Percentiles rank a stretch among this genome's conserved stretches.
Conservation (phyloP, 2,329 filamentous ascomycete genomes). For the Sporothrix sp. region DNA sequence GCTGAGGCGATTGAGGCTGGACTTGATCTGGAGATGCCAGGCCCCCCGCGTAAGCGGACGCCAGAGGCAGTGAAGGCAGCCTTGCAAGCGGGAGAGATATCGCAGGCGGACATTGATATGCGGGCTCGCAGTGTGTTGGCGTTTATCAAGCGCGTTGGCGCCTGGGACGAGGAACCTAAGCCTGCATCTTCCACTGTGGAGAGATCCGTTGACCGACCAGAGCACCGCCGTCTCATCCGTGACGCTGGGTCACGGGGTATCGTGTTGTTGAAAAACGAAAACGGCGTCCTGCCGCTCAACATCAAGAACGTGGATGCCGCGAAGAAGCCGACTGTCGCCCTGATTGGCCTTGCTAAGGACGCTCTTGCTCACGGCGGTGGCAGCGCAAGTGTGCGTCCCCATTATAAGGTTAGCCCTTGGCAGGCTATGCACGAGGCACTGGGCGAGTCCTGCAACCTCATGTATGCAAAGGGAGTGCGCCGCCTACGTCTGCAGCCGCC, state of each 20-base stretch:
- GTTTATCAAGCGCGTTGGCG: not conserved
- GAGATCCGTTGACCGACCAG: constrained; percentile 18
- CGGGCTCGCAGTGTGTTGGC: not conserved
- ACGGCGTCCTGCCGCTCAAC: constrained; percentile 46
- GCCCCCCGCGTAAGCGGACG: constrained; percentile 31
- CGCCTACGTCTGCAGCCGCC: not conserved
- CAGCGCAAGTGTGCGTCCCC: constrained; percentile 57
- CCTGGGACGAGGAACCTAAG: not conserved
- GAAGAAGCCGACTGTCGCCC: not conserved
- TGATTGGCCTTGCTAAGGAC: not conserved
- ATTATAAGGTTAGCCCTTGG: constrained; percentile 55
- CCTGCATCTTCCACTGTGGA: not conserved
- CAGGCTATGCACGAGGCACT: constrained; percentile 49
- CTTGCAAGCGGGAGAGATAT: not conserved
- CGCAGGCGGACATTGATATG: not conserved
- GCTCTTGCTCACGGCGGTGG: constrained; percentile 50
- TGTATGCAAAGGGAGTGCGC: not conserved
- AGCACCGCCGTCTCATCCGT: constrained; percentile 52
- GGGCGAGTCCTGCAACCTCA: constrained; percentile 20
- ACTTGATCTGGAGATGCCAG: constrained; percentile 48
- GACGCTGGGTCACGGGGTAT: constrained; percentile 52
- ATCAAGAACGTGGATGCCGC: no score
- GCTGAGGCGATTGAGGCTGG: constrained; percentile 44
- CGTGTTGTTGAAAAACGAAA: constrained; percentile 54
- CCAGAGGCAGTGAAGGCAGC: not conserved